Conservation (phyloP, 345 rosid species). For the Excoecaria agallocha region DNA sequence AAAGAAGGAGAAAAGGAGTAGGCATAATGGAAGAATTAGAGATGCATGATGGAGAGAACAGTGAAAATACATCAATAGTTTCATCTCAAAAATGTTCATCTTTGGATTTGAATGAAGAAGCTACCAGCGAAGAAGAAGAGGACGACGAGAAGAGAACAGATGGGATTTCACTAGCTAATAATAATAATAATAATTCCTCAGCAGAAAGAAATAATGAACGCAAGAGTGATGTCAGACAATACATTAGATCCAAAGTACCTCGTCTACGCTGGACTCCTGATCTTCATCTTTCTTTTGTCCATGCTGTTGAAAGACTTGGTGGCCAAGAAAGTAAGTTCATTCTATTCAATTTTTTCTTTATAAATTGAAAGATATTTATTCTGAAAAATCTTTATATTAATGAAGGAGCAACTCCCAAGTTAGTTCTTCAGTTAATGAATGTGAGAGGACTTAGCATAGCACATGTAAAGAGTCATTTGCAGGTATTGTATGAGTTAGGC, state of each 20-base stretch:
- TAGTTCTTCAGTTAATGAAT: conserved; percentile 87
- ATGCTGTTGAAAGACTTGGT: conserved; percentile 78
- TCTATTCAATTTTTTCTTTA: not conserved
- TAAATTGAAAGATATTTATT: no score
- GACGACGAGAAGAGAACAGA: conserved; percentile 15
- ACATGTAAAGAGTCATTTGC: conserved; percentile 91
- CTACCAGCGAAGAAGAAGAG: conserved; percentile 18
- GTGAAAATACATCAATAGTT: conserved; percentile 20
- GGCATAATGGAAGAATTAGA: conserved; percentile 22
- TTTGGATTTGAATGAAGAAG: conserved; percentile 46
- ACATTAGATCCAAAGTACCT: conserved; percentile 70
- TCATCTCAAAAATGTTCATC: conserved; percentile 35
- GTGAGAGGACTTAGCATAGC: conserved; percentile 82
- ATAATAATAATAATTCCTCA: conserved; percentile 1
- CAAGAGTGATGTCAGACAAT: conserved; percentile 52
- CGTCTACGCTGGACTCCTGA: conserved; percentile 92
- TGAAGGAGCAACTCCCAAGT: conserved; percentile 81
- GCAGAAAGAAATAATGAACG: no score
- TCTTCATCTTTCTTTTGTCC: conserved; percentile 72
- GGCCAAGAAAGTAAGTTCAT: conserved; percentile 75
- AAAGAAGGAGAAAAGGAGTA: not conserved
- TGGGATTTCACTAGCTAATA: conserved; percentile 24
- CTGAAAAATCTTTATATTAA: not conserved
- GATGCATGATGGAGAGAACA: conserved; percentile 19
- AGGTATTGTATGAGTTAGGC: conserved; percentile 35